Conservation (phyloP, 2,329 filamentous ascomycete species). For the Fusarium pseudocircinatum region DNA sequence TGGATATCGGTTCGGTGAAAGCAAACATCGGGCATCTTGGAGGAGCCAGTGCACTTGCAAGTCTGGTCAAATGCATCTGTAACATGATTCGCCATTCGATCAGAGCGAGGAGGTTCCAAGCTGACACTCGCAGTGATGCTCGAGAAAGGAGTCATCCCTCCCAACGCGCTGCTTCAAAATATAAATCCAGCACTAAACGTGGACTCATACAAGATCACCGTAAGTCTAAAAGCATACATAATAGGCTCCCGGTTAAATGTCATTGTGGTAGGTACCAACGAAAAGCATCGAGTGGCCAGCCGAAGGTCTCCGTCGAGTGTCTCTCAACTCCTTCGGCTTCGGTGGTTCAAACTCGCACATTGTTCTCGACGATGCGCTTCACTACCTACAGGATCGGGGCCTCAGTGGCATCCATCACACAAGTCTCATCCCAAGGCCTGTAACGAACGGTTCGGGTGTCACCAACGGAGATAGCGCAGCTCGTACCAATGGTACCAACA, state of each 20-base stretch:
- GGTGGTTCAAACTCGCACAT: conserved; percentile 56
- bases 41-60: conserved; percentile 9
- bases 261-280: too few relatives aligned
- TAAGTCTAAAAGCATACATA: too few relatives aligned
- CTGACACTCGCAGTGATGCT: neutral
- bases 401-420: neutral
- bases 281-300: neutral
- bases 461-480: neutral
- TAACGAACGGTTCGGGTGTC: neutral
- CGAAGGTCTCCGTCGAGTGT: neutral
- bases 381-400: neutral
- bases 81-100: neutral
- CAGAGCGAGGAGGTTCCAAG: accelerated
- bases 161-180: neutral
- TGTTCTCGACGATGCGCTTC: conserved; percentile 45
- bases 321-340: conserved; percentile 59
- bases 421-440: accelerated
- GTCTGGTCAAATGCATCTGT: conserved; percentile 7
- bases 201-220: neutral
- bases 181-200: neutral
- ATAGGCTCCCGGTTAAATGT: too few relatives aligned
- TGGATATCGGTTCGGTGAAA: conserved; percentile 4
- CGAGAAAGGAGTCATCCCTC: conserved; percentile 4
- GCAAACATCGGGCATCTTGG: neutral
- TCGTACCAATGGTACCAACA: conserved; percentile 12